A percentile compares a stretch with the other conserved stretches of the same genome.
Evolutionary conservation across 2,329 filamentous ascomycete genomes (phyloP).

Genomic region (Hymenoscyphus repandus): DNA sequence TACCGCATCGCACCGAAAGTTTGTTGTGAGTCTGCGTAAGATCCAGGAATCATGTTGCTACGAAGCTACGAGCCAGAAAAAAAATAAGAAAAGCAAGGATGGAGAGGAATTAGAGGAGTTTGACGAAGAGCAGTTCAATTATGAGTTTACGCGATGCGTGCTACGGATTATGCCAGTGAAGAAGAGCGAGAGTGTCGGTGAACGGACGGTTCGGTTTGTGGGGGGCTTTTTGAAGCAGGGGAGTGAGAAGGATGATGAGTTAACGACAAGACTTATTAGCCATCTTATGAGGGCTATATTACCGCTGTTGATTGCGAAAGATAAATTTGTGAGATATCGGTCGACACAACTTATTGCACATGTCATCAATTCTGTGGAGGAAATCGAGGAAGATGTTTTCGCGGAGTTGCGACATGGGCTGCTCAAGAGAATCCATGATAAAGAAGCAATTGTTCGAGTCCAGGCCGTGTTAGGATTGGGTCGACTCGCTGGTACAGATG

Average conservation of each 20-base stretch:
- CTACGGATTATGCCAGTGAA: conserved; percentile 79
- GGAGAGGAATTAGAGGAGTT: conserved; percentile 38
- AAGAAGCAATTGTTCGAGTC: conserved; percentile 85
- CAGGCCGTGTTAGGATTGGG: conserved; percentile 91
- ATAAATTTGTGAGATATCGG: conserved; percentile 87
- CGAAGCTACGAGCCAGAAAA: conserved; percentile 50
- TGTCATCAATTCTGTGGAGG: conserved; percentile 86
- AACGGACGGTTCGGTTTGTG: conserved; percentile 79
- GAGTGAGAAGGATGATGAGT: conserved; percentile 64
- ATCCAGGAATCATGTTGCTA: conserved; percentile 82
- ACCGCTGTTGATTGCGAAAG: conserved; percentile 76
- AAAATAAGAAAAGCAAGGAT: conserved; percentile 36
- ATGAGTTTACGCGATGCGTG: conserved; percentile 78
- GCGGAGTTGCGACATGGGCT: conserved; percentile 73
- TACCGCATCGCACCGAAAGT: conserved; percentile 83
- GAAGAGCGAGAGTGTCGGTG: conserved; percentile 85
- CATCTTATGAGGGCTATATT: conserved; percentile 69
- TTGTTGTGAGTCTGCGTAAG: conserved; percentile 81
- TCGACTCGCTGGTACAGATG: conserved; percentile 72
- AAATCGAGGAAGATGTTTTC: conserved; percentile 89
- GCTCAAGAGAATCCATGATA: conserved; percentile 83
- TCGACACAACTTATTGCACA: conserved; percentile 86
- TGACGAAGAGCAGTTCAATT: conserved; percentile 81
- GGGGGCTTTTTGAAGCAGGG: conserved; percentile 78
- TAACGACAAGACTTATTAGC: conserved; percentile 71